These are phyloP conservation scores for Pythium folliculosum DNA, from an alignment of 352 stramenopile genomes.

Conservation along the genomic window DNA sequence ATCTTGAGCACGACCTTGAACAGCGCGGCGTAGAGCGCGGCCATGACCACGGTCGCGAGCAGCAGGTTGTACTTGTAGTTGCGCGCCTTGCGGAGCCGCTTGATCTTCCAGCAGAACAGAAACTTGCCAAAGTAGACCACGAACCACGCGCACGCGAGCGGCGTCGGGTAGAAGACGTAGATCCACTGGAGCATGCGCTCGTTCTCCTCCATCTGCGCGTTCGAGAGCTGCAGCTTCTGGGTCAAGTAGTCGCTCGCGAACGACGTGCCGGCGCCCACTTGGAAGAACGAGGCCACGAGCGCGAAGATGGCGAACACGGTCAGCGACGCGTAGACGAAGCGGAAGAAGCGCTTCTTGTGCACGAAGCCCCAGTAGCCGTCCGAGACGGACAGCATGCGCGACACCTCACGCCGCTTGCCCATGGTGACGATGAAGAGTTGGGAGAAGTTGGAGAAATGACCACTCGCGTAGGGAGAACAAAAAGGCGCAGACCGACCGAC, in stretches of 20 bases:
- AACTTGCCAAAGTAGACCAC: constrained; percentile 85
- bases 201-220: constrained; percentile 71
- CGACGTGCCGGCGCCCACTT: constrained; percentile 57
- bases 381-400: constrained; percentile 71
- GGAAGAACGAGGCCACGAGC: constrained; percentile 75
- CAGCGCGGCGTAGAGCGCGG: constrained; percentile 54
- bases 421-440: constrained; percentile 26
- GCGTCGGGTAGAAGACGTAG: constrained; percentile 74
- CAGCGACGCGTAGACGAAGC: constrained; percentile 68
- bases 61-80: constrained; percentile 88
- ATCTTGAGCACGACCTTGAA: constrained; percentile 63
- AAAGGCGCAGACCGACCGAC: neutral
- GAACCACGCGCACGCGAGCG: constrained; percentile 66
- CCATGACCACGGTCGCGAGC: constrained; percentile 54
- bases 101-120: constrained; percentile 75
- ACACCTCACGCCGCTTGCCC: constrained; percentile 62
- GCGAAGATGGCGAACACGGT: constrained; percentile 80
- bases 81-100: constrained; percentile 68
- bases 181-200: constrained; percentile 69
- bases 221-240: constrained; percentile 48
- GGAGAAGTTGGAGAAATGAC: neutral
- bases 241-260: constrained; percentile 52
- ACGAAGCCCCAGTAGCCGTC: constrained; percentile 81
- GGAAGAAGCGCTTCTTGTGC: constrained; percentile 73
- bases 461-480: neutral